phyloP scores from a whole-genome alignment of 2,329 filamentous ascomycete species.

The Alternaria novae-zelandiae region DNA sequence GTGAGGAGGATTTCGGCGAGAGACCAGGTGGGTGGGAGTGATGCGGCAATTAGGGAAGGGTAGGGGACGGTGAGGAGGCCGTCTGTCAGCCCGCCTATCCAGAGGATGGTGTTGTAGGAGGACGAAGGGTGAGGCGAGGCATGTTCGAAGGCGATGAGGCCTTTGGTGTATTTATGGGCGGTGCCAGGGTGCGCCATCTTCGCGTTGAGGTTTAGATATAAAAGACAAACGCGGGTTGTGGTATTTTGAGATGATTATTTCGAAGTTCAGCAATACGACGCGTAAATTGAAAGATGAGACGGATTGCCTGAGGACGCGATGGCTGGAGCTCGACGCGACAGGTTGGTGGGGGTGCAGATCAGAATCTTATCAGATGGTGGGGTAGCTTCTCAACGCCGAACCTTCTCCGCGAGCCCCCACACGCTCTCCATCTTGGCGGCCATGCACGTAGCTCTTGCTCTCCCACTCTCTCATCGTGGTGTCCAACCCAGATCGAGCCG shows the following conservation, averaged over 20 bases:
- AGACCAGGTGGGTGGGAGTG: constrained; percentile 59
- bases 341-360: background rate
- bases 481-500: background rate
- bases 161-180: constrained; percentile 51
- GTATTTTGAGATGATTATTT: background rate
- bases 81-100: constrained; percentile 74
- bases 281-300: background rate
- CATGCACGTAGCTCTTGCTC: background rate
- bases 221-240: background rate
- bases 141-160: constrained; percentile 56
- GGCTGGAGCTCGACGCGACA: background rate
- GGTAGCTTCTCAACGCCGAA: background rate
- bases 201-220: background rate
- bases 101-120: constrained; percentile 65
- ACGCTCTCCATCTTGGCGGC: background rate
- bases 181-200: constrained; percentile 47
- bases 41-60: no score
- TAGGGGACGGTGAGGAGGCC: constrained; percentile 71
- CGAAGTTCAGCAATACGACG: background rate
- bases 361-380: constrained; percentile 15
- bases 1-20: constrained; percentile 59
- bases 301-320: background rate
- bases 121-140: constrained; percentile 34
- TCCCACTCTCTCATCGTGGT: background rate
- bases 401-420: background rate